These are phyloP conservation scores for Monosporozyma siamensis DNA, from an alignment of 805 yeast genomes.

Conservation along the genomic window DNA sequence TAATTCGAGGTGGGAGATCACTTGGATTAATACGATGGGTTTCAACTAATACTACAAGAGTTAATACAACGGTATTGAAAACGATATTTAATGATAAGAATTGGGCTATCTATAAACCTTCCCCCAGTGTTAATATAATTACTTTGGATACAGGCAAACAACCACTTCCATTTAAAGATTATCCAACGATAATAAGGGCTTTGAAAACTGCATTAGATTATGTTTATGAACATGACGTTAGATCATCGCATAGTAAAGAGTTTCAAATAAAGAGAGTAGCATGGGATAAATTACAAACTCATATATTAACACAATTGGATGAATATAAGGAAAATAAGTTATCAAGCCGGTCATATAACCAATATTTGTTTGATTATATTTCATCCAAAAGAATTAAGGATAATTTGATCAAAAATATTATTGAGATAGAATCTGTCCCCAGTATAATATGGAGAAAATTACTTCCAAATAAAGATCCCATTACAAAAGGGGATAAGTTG, in stretches of 20 bases:
- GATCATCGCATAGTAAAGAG: neutral
- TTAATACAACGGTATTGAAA: neutral
- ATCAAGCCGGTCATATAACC: too few species aligned
- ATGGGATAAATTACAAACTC: neutral
- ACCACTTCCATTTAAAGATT: neutral
- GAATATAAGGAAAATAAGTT: too few species aligned
- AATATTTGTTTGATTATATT: neutral
- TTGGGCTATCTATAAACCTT: neutral
- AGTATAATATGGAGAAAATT: neutral
- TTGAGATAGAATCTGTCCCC: slow-evolving; percentile 1
- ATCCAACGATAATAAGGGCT: neutral
- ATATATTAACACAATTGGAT: slow-evolving; percentile 9
- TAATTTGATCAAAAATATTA: neutral
- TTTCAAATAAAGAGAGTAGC: neutral
- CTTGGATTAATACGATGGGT: neutral
- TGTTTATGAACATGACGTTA: neutral
- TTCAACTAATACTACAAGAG: neutral
- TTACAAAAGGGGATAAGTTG: slow-evolving; percentile 8
- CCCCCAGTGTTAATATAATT: neutral
- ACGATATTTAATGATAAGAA: slow-evolving; percentile 2
- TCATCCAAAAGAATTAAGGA: neutral
- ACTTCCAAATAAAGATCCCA: neutral
- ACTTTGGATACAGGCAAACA: too few species aligned
- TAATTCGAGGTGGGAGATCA: neutral
- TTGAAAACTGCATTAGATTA: neutral